Conservation (phyloP, 345 rosid genomes). For the Limnanthes douglasii region DNA sequence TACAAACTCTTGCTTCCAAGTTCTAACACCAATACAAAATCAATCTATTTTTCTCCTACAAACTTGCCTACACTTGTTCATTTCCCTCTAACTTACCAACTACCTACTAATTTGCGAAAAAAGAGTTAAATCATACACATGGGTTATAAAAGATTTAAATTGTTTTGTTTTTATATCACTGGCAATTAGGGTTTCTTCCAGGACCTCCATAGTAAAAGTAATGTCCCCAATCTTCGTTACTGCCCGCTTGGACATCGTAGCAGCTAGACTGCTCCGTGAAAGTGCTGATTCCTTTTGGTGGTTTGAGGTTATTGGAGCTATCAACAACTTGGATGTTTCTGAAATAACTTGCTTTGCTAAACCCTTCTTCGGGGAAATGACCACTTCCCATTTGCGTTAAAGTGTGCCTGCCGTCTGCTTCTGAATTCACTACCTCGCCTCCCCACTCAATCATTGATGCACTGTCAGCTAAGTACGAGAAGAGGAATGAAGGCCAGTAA, state of each 20-base stretch:
- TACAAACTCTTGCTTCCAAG: too few relatives aligned
- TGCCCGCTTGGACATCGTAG: conserved; percentile 1
- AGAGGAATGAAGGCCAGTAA: conserved; percentile 30
- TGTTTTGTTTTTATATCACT: too few relatives aligned
- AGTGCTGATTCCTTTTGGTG: not conserved
- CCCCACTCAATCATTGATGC: conserved; percentile 23
- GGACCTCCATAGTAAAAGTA: conserved; percentile 5
- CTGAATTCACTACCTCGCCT: conserved; percentile 21
- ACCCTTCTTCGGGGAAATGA: conserved; percentile 28
- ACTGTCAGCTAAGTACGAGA: conserved; percentile 15
- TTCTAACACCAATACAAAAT: too few relatives aligned
- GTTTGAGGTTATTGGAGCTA: not conserved
- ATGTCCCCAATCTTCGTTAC: not conserved
- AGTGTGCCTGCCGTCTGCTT: conserved; percentile 9
- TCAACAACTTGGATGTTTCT: conserved; percentile 4
- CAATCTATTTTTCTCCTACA: too few relatives aligned
- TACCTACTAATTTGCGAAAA: too few relatives aligned
- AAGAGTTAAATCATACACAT: too few relatives aligned
- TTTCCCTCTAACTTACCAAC: too few relatives aligned
- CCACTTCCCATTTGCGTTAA: conserved; percentile 44
- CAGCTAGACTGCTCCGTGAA: not conserved
- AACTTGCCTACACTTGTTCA: too few relatives aligned
- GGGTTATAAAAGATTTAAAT: too few relatives aligned
- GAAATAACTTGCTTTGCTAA: conserved; percentile 16
- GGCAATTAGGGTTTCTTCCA: conserved; percentile 1